A percentile compares a stretch with the other conserved stretches of the same genome.
These are phyloP conservation scores for Ciborinia camelliae DNA, from an alignment of 2,329 filamentous ascomycete genomes.

Conservation along the genomic window DNA sequence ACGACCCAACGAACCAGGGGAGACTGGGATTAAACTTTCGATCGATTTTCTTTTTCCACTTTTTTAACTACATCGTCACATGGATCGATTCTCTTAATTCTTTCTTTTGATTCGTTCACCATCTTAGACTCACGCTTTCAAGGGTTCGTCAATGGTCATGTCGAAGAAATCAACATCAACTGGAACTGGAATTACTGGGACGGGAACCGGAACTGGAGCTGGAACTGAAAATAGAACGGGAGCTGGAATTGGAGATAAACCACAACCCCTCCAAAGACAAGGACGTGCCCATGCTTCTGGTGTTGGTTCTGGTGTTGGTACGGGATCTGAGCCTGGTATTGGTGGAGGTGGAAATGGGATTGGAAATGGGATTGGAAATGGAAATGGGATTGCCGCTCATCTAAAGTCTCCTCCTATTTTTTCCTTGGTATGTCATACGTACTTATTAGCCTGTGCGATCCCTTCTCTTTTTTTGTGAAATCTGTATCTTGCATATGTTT, in stretches of 20 bases:
- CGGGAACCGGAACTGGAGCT: no score
- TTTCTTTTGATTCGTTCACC: background rate
- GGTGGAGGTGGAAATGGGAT: background rate
- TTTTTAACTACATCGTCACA: constrained; percentile 3
- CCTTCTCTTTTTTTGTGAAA: background rate
- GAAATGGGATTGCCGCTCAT: background rate
- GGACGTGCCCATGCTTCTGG: background rate
- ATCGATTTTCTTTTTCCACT: background rate
- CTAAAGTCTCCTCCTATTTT: constrained; percentile 15
- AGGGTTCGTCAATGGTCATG: constrained; percentile 12
- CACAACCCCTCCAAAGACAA: constrained; percentile 6
- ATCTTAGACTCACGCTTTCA: background rate
- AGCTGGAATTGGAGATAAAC: background rate
- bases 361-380: background rate
- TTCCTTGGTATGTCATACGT: constrained; percentile 17
- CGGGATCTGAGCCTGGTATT: background rate
- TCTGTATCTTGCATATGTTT: background rate
- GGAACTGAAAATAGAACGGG: no score
- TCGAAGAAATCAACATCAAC: background rate
- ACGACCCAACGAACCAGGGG: no score
- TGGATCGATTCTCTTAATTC: background rate
- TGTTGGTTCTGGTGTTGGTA: background rate
- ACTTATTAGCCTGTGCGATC: background rate
- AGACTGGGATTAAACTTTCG: background rate
- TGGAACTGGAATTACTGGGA: no score